Evolutionary conservation across 1,284 basidiomycete genomes (phyloP), one percentile per base, ranked within the genome.

Genomic region (Ceratobasidium theobromae): DNA sequence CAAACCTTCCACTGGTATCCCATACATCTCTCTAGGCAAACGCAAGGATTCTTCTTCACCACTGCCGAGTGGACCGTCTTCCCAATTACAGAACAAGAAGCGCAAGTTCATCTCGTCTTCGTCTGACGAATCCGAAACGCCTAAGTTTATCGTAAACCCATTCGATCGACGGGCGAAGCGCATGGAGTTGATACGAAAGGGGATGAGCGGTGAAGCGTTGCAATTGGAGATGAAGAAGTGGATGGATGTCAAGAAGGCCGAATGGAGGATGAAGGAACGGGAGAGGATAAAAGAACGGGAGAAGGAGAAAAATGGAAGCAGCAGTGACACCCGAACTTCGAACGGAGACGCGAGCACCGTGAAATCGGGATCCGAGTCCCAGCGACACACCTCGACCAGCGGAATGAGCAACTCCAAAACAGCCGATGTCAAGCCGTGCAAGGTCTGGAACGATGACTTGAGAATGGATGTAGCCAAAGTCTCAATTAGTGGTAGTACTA

Each of bases 121-220:
- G 18, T 60, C 57, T 1, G 55, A 58, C 41, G 57, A 60, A 18
- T 60, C 57, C 3, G 54, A 57, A 4, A 8, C 12, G 5, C 16
- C 45, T 18, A 28, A n/a, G 6, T 60, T 60, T 30, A 6, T 21
- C 4, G 25, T 48, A n/a, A 60, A 60, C 49, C 57, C 57, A 18
- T 60, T 60, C 43, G 57, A 60, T 23, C 57, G 57, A 9, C 57
- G 57, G 18, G 57, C 57, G 14, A 60, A 60, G 18, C 27, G 38
- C 6, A 60, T 60, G 57, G 57, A 60, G 28, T 25, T 60, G 45
- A 49, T 45, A 16, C 57, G 57, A 16, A 60, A 60, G 23, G 57
- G 57, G n/a, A 16, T 60, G 32, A 49, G 21, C 18, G 57, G 57
- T 4, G 57, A 60, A 2, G 43, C 57, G 18, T 60, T 60, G 27